A percentile compares a stretch with the other conserved stretches of the same genome.
These are phyloP conservation scores for Aotearoamyces nothofagi DNA, from an alignment of 2,329 filamentous ascomycete species.

Conservation along the genomic window DNA sequence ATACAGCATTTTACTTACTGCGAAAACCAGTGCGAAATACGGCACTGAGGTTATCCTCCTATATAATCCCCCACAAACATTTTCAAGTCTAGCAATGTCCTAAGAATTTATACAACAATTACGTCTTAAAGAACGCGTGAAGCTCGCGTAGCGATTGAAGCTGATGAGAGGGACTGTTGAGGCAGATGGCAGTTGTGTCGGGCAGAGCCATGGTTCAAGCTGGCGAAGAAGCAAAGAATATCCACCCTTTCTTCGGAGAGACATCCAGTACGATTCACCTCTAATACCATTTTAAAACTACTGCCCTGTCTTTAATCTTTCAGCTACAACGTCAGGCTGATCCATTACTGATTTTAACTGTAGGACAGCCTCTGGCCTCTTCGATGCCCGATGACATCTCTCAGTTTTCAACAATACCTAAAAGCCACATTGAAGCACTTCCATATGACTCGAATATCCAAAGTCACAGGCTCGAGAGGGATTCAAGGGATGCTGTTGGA, in stretches of 20 bases:
- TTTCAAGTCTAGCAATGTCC: not conserved
- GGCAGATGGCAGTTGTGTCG: constrained; percentile 16
- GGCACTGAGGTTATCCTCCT: too few relatives aligned
- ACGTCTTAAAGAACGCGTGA: constrained; percentile 13
- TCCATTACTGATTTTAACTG: too few relatives aligned
- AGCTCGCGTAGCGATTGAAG: constrained; percentile 10
- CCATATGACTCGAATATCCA: too few relatives aligned
- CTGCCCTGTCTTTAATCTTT: too few relatives aligned
- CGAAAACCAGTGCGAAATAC: too few relatives aligned
- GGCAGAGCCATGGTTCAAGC: constrained; percentile 15
- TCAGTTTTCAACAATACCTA: constrained; percentile 2
- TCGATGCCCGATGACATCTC: constrained; percentile 1
- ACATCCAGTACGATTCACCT: constrained; percentile 11
- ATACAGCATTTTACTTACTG: too few relatives aligned
- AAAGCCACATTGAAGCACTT: constrained; percentile 1
- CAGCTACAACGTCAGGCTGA: too few relatives aligned
- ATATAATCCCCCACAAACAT: too few relatives aligned
- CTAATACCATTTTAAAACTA: too few relatives aligned
- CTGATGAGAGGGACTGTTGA: constrained; percentile 2
- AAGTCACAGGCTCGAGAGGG: too few relatives aligned
- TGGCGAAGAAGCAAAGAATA: constrained; percentile 12
- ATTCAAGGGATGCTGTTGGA: too few relatives aligned
- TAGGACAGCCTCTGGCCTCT: not conserved
- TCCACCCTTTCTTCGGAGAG: constrained; percentile 19
- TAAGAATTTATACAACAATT: too few relatives aligned